Evolutionary conservation across 352 stramenopile species (phyloP), one percentile per base, ranked within the genome.

Genomic region (Phytophthora gonapodyides): DNA sequence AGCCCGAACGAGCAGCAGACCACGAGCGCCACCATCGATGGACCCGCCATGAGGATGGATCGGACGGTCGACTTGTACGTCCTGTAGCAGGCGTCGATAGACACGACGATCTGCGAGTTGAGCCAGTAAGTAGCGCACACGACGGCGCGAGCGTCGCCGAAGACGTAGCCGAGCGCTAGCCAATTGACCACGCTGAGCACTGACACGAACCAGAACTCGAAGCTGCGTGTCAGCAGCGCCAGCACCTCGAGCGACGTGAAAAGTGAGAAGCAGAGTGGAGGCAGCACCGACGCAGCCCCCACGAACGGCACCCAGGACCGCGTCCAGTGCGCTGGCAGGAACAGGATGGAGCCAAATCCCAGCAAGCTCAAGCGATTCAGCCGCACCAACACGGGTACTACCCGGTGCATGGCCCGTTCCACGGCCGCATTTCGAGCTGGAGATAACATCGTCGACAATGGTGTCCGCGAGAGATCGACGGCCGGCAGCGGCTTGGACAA

Each of bases 121-220:
- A 67, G 27, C 53, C 60, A 69, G 19, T 61, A 65, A 9, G 54
- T 67, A 7, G 73, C 13, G n/a, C 57, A 73, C 9, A 65, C 37
- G 7, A 73, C 19, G 0, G 57, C 43, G 4, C 69, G 65, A 15
- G 57, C 37, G 37, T 78, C 67, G 2, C 70, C 62, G 2, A 73
- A 67, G 31, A 78, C 46, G 2, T 38, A 7, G 0, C 19, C 63
- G 7, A 78, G 11, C 2, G 54, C 61, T 27, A 62, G n/a, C 53
- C 66, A 78, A 16, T 73, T 73, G 42, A 73, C 1, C 1, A 68
- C 10, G 42, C 66, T 76, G n/a, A 78, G 50, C 0, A 47, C 6
- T 1, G 70, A 67, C n/a, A 78, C 48, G 42, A 78, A 78, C 57
- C 69, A 67, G 12, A 67, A 69, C 33, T 78, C 70, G 45, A 70